These are phyloP conservation scores for Pholiota microspora DNA, from an alignment of 768 basidiomycete species.

Conservation along the genomic window DNA sequence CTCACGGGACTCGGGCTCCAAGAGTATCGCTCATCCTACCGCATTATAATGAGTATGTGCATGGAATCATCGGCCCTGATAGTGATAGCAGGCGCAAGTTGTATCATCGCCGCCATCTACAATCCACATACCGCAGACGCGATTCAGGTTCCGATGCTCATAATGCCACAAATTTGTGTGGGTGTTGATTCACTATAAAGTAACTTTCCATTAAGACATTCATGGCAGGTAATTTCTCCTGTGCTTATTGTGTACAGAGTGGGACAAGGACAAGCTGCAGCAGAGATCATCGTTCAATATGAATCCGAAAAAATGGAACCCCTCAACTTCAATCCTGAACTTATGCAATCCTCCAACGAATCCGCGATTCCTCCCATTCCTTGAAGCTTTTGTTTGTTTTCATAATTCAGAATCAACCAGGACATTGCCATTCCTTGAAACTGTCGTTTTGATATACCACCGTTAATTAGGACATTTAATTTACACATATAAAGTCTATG, in stretches of 20 bases:
- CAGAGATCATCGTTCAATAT: no score
- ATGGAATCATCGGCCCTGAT: slow-evolving; percentile 16
- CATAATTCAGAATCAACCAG: no score
- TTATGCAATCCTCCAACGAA: no score
- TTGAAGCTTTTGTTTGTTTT: no score
- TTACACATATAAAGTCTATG: no score
- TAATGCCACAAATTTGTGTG: slow-evolving; percentile 14
- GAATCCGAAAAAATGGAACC: not conserved
- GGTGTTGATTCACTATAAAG: no score
- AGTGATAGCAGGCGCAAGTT: slow-evolving; percentile 6
- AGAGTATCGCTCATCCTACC: slow-evolving; percentile 6
- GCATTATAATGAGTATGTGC: slow-evolving; percentile 10
- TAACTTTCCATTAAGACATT: not conserved
- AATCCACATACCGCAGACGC: slow-evolving; percentile 1
- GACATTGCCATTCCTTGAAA: no score
- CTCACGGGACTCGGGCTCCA: slow-evolving; percentile 1
- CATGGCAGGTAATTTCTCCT: slow-evolving; percentile 9
- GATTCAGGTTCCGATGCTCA: slow-evolving; percentile 4
- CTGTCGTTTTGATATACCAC: no score
- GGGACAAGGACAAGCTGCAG: slow-evolving; percentile 11
- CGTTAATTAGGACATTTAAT: no score
- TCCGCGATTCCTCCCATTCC: no score
- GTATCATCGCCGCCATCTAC: slow-evolving; percentile 6
- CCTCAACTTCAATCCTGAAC: not conserved
- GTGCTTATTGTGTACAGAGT: slow-evolving; percentile 16